These are phyloP conservation scores for Dictyostelium firmibasis DNA, from an alignment of 78 protist species.

Conservation along the genomic window DNA sequence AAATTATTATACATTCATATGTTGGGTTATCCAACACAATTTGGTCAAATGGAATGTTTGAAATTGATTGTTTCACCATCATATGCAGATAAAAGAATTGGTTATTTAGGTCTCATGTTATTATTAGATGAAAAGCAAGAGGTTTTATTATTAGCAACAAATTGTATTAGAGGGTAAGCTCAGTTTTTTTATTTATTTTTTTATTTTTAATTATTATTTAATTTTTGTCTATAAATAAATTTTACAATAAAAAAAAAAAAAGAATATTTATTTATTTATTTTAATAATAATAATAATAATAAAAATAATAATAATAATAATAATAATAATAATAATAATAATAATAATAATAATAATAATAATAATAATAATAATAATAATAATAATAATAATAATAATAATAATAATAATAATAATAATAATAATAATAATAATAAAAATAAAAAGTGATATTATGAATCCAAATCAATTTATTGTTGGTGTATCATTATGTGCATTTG, in stretches of 20 bases:
- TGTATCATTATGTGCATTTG: constrained; percentile 95
- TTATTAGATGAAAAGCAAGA: constrained; percentile 97
- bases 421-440: not conserved
- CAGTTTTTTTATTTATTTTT: not conserved
- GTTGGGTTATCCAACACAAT: constrained; percentile 98
- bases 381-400: not conserved
- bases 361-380: not conserved
- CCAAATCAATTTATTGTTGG: constrained; percentile 93
- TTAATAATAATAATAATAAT: not conserved
- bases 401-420: not conserved
- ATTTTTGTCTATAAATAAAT: no score
- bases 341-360: not conserved
- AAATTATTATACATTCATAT: constrained; percentile 98
- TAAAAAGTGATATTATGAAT: constrained; percentile 87
- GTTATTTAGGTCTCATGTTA: constrained; percentile 96
- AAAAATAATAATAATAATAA: not conserved
- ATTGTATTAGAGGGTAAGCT: constrained; percentile 92
- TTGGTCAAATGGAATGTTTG: constrained; percentile 97
- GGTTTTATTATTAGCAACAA: constrained; percentile 95
- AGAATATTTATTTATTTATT: not conserved
- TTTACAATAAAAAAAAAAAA: not conserved
- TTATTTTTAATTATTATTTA: no score
- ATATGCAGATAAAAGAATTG: constrained; percentile 96
- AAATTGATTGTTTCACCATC: constrained; percentile 93
- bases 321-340: not conserved